Evolutionary conservation across 2,329 filamentous ascomycete species (phyloP).

Genomic region (Epichloe coenophiala): DNA sequence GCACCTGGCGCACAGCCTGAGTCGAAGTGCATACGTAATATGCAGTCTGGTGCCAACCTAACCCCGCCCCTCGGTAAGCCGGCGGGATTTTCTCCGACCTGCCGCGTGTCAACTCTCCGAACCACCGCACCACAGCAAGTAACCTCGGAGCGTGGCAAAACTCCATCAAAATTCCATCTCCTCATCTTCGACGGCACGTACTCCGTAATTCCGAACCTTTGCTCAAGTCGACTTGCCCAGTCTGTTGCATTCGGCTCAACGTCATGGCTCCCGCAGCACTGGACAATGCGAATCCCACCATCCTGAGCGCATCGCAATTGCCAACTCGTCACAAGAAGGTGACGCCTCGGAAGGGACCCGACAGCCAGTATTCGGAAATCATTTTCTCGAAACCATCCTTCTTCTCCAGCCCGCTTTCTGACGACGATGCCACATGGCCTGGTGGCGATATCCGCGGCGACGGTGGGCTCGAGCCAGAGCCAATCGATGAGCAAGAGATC

Average conservation of each 20-base stretch:
- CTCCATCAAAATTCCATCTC: background rate
- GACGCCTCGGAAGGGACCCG: conserved; percentile 31
- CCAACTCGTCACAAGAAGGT: conserved; percentile 55
- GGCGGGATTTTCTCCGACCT: too few relatives aligned
- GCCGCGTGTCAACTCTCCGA: background rate
- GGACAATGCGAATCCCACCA: conserved; percentile 84
- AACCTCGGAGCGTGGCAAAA: background rate
- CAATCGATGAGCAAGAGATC: conserved; percentile 94
- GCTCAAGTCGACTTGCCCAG: background rate
- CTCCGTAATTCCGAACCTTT: too few relatives aligned
- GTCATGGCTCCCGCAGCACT: conserved; percentile 19
- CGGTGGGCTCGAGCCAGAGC: conserved; percentile 50
- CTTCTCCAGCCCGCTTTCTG: conserved; percentile 26
- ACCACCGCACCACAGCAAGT: too few relatives aligned
- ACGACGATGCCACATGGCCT: conserved; percentile 21
- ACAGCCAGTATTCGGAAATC: conserved; percentile 33
- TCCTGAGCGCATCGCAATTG: conserved; percentile 76
- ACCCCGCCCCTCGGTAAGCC: too few relatives aligned
- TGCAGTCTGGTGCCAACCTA: too few relatives aligned
- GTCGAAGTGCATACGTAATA: too few relatives aligned
- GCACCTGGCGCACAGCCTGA: too few relatives aligned
- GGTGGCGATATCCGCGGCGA: conserved; percentile 32
- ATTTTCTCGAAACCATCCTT: conserved; percentile 33
- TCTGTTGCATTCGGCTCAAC: background rate
- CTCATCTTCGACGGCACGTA: background rate